A percentile compares a stretch with the other conserved stretches of the same genome.
Evolutionary conservation across 1,139 yeast species (phyloP).

Genomic region (Blastobotrys aristatus): DNA sequence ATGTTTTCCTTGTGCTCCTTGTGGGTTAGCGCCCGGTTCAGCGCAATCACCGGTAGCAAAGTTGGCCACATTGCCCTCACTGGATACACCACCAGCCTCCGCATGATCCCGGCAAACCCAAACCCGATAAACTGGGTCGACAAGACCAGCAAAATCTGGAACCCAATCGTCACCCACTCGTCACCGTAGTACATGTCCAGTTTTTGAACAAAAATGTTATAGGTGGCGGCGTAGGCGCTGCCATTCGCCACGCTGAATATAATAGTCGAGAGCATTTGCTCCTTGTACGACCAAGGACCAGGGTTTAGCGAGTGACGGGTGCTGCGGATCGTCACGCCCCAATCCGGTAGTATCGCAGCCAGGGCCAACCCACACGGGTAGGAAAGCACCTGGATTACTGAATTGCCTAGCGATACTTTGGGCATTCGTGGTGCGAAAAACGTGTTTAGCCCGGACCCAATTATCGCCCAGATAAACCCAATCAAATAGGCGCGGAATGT

Average conservation of each 20-base stretch:
- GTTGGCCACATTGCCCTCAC: conserved; percentile 54
- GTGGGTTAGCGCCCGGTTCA: conserved; percentile 44
- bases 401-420: conserved; percentile 39
- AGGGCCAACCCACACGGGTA: conserved; percentile 39
- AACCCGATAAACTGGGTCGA: conserved; percentile 56
- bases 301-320: conserved; percentile 44
- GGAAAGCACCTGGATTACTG: conserved; percentile 52
- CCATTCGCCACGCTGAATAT: conserved; percentile 42
- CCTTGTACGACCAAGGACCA: conserved; percentile 63
- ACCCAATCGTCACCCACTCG: conserved; percentile 45
- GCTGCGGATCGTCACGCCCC: conserved; percentile 41
- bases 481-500: conserved; percentile 51
- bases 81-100: conserved; percentile 55
- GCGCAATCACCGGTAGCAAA: conserved; percentile 48
- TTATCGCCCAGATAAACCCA: conserved; percentile 51
- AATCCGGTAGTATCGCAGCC: conserved; percentile 41
- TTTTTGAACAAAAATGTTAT: conserved; percentile 33
- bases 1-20: conserved; percentile 33
- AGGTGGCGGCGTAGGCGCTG: conserved; percentile 39
- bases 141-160: conserved; percentile 45
- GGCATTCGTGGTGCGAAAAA: conserved; percentile 55
- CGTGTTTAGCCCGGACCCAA: conserved; percentile 52
- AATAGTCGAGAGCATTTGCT: conserved; percentile 58
- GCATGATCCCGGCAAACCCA: conserved; percentile 57
- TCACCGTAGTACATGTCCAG: conserved; percentile 38